Evolutionary conservation across 768 basidiomycete species (phyloP).

Genomic region (Russula emetica): DNA sequence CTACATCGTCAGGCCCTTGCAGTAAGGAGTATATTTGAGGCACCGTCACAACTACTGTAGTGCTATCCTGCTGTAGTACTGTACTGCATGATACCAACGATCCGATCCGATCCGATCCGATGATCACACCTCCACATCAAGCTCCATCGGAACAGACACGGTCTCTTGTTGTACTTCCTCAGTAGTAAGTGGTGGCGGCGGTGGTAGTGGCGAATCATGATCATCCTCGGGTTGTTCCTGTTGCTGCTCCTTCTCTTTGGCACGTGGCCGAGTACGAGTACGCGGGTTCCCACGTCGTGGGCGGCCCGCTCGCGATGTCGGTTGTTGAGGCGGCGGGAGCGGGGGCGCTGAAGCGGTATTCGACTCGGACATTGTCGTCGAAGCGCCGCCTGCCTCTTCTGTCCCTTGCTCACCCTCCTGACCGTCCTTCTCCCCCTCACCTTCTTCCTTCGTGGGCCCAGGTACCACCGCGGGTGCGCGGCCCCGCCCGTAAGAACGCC

Average conservation of each 20-base stretch:
- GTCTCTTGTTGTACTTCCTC: conserved; percentile 12
- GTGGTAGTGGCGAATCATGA: conserved; percentile 22
- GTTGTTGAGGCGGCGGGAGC: background rate
- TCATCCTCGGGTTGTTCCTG: background rate
- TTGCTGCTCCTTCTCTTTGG: conserved; percentile 15
- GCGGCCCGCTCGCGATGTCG: conserved; percentile 9
- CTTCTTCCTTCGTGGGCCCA: background rate
- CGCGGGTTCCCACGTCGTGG: conserved; percentile 11
- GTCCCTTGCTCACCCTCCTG: background rate
- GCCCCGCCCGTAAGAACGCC: conserved; percentile 2
- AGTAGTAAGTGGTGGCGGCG: conserved; percentile 1
- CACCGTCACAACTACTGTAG: background rate
- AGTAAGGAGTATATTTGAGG: background rate
- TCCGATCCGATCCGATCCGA: no score
- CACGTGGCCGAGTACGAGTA: conserved; percentile 10
- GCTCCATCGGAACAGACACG: conserved; percentile 38
- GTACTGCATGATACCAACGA: background rate
- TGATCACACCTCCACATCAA: conserved; percentile 38
- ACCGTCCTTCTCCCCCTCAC: background rate
- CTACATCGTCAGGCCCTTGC: no score
- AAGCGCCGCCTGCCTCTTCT: background rate
- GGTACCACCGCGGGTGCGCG: conserved; percentile 17
- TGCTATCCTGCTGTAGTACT: background rate
- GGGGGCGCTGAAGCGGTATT: background rate
- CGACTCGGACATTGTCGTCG: background rate